A percentile compares a stretch with the other conserved stretches of the same genome.
phyloP scores from a whole-genome alignment of 1,284 basidiomycete genomes.

The Sporisorium graminicola region DNA sequence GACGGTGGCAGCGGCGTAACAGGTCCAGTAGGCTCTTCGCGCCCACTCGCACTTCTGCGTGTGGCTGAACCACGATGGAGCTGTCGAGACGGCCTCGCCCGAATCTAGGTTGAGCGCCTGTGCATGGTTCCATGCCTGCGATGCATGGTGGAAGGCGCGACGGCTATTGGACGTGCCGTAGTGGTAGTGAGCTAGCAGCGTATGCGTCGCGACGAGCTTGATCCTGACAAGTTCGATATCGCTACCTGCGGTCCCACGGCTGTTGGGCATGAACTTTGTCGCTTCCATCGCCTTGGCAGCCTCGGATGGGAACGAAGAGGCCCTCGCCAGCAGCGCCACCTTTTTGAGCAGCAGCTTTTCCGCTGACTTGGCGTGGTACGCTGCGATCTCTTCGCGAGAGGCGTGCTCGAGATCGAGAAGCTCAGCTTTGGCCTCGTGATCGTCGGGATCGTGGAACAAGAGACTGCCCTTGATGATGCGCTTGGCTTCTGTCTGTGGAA shows the following conservation, averaged over 20 bases:
- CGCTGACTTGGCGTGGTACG: constrained; percentile 56
- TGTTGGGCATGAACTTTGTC: constrained; percentile 27
- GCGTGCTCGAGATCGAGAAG: constrained; percentile 42
- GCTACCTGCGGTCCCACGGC: constrained; percentile 20
- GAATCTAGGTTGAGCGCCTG: constrained; percentile 52
- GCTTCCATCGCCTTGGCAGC: constrained; percentile 34
- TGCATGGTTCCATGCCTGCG: constrained; percentile 58
- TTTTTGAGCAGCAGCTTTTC: constrained; percentile 55
- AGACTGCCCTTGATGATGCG: constrained; percentile 56
- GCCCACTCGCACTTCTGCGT: constrained; percentile 62
- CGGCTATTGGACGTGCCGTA: constrained; percentile 54
- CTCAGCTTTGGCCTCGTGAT: constrained; percentile 51
- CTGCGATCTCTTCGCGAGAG: constrained; percentile 56
- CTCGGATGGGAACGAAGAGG: constrained; percentile 40
- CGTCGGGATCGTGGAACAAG: constrained; percentile 36
- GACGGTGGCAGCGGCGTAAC: constrained; percentile 57
- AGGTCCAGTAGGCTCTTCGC: constrained; percentile 57
- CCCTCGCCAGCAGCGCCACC: constrained; percentile 32
- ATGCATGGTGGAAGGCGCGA: constrained; percentile 53
- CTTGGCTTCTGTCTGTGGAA: constrained; percentile 50
- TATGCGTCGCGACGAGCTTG: constrained; percentile 61
- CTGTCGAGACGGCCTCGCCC: constrained; percentile 18
- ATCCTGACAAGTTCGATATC: constrained; percentile 57
- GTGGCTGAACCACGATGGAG: constrained; percentile 51
- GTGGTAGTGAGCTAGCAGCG: constrained; percentile 58